These are phyloP conservation scores for Coffea humblotiana DNA, from an alignment of 305 asterid genomes.

Conservation along the genomic window DNA sequence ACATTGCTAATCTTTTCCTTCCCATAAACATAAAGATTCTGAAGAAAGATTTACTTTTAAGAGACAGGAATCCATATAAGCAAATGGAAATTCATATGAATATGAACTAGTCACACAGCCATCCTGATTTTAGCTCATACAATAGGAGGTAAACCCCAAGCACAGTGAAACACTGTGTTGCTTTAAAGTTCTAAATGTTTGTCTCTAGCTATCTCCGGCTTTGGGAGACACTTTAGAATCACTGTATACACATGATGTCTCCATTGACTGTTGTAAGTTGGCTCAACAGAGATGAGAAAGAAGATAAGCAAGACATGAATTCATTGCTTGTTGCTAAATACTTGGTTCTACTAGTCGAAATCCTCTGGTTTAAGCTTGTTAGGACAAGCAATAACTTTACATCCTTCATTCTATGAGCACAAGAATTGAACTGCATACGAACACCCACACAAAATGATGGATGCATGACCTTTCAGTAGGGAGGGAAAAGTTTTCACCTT, in stretches of 20 bases:
- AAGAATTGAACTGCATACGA: not conserved
- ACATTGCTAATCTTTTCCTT: not conserved
- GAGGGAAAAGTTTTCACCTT: not conserved
- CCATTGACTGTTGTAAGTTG: not conserved
- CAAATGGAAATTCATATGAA: not conserved
- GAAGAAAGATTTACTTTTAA: not conserved
- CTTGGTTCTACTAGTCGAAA: not conserved
- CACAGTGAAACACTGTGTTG: not conserved
- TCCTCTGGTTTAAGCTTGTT: not conserved
- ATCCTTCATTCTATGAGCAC: too few relatives aligned
- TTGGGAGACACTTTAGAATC: not conserved
- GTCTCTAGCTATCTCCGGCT: not conserved
- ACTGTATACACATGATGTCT: not conserved
- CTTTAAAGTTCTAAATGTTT: not conserved
- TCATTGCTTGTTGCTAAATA: not conserved
- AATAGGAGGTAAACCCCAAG: not conserved
- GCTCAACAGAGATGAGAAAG: slow-evolving; percentile 5
- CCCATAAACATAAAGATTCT: not conserved
- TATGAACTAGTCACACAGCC: not conserved
- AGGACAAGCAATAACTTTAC: too few relatives aligned
- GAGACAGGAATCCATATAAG: not conserved
- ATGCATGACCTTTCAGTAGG: not conserved
- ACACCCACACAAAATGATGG: not conserved
- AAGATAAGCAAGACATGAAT: not conserved
- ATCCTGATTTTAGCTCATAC: not conserved